These are phyloP conservation scores for Candida pini DNA, from an alignment of 805 yeast genomes.

Conservation along the genomic window DNA sequence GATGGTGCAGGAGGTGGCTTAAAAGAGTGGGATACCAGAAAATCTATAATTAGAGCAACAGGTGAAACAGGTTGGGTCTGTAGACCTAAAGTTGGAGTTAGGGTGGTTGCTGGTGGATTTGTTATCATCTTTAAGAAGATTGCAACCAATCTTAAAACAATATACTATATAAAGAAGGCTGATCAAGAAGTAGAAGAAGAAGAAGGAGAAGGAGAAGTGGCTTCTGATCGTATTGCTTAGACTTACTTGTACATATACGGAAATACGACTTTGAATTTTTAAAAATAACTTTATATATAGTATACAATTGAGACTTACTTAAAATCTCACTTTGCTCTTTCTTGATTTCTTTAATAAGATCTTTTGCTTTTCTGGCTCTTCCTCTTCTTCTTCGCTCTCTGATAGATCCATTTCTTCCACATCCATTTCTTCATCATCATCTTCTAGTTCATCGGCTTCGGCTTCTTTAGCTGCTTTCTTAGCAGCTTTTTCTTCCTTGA, in stretches of 20 bases:
- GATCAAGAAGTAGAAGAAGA: not conserved
- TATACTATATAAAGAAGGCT: too few species aligned
- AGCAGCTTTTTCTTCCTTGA: constrained; percentile 65
- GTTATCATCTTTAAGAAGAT: constrained; percentile 37
- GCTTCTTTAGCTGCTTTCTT: constrained; percentile 46
- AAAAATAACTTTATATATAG: too few species aligned
- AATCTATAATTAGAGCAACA: constrained; percentile 33
- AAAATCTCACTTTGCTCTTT: constrained; percentile 37
- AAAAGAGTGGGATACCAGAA: constrained; percentile 46
- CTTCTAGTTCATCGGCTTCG: constrained; percentile 41
- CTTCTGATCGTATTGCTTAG: too few species aligned
- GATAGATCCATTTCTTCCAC: constrained; percentile 38
- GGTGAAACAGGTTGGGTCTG: constrained; percentile 39
- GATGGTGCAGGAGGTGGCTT: constrained; percentile 49
- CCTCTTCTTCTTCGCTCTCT: constrained; percentile 35
- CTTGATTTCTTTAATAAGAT: constrained; percentile 58
- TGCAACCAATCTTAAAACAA: too few species aligned
- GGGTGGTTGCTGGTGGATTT: constrained; percentile 48
- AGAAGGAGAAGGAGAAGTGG: not conserved
- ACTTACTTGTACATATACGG: too few species aligned
- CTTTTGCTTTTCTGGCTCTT: constrained; percentile 42
- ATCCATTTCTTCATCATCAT: constrained; percentile 37
- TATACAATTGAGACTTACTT: constrained; percentile 16
- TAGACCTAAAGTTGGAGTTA: constrained; percentile 44
- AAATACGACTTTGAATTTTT: too few species aligned